A percentile compares a stretch with the other conserved stretches of the same genome.
These are phyloP conservation scores for Madurella fahalii DNA, from an alignment of 2,329 filamentous ascomycete genomes.

Conservation along the genomic window DNA sequence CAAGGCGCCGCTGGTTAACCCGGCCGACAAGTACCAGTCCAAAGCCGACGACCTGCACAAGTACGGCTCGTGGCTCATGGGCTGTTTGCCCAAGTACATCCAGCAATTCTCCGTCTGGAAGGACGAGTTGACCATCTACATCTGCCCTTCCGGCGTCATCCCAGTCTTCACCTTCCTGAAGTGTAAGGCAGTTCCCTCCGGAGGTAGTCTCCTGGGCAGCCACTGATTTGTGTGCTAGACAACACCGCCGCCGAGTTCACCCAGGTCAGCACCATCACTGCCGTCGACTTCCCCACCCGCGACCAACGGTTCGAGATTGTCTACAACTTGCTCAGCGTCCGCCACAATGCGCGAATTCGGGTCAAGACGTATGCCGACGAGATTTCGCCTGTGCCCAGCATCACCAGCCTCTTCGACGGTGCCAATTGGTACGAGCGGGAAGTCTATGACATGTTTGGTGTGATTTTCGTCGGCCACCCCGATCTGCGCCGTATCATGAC, in stretches of 20 bases:
- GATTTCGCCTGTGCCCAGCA: conserved; percentile 84
- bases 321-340: conserved; percentile 93
- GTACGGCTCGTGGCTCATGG: conserved; percentile 96
- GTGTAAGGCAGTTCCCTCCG: conserved; percentile 39
- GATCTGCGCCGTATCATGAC: conserved; percentile 98
- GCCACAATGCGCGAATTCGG: conserved; percentile 92
- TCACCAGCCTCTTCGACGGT: conserved; percentile 83
- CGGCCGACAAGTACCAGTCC: conserved; percentile 85
- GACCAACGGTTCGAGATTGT: conserved; percentile 96
- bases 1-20: conserved; percentile 78
- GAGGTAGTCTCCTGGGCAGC: neutral
- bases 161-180: conserved; percentile 94
- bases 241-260: conserved; percentile 98
- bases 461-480: conserved; percentile 93
- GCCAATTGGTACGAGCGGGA: conserved; percentile 99
- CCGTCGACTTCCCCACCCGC: conserved; percentile 91
- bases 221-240: conserved; percentile 45
- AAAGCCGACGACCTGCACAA: conserved; percentile 85
- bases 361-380: conserved; percentile 99
- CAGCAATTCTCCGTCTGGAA: conserved; percentile 99
- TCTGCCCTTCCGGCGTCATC: conserved; percentile 80
- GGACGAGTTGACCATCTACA: conserved; percentile 94
- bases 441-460: conserved; percentile 94
- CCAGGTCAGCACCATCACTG: conserved; percentile 86
- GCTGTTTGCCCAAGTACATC: conserved; percentile 93